Base-by-base conservation (phyloP, 1,139 yeast species). In the Kodamaea plutei region DNA sequence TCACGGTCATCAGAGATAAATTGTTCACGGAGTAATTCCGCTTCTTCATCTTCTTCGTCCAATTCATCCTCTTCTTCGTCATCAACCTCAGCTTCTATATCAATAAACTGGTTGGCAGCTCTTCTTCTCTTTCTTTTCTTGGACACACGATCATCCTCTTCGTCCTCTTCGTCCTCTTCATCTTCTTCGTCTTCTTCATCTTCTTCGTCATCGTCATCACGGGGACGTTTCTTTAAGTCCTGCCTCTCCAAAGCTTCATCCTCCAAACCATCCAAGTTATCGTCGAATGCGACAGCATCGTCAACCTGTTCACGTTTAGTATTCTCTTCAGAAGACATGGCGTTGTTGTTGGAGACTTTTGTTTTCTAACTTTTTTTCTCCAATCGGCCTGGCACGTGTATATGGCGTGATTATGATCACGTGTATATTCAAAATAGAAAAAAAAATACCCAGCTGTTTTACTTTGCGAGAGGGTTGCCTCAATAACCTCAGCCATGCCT, bases 81-180 rank as follows among this genome's bases (percentile, higher is more conserved):
- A 56, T 93, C 96, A 36, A 91, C 99, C 56, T 91, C 98, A 37
- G 99, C 99, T 68, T 91, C 98, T 35, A 91, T 94, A 83, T 91
- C 99, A 61, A 91, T 73, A 59, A 91, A 91, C 67, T 84, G 91
- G 58, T 91, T 91, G 48, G 88, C 79, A 30, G 79, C 75, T 56
- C 81, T 77, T 49, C 82, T 69, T 47, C 81, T 69, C 56, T 79
- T 72, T 60, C 81, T 69, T 56, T 76, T 75, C 56, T 69, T 66
- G 10, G 56, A 68, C n/a, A 65, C 74, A 2, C 69, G 74, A 1
- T 70, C 76, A 1, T 71, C 77, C 0, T 70, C 76, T 0, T 69
- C 73, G 1, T 64, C 80, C 4, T 72, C 84, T 10, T 64, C 87
- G 20, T 71, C 94, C 3, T 70, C 91, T 5, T 71, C 85, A 0